Percentiles rank a stretch among this genome's conserved stretches.
phyloP scores from a whole-genome alignment of 2,329 filamentous ascomycete species.

The Sporothrix inflata region DNA sequence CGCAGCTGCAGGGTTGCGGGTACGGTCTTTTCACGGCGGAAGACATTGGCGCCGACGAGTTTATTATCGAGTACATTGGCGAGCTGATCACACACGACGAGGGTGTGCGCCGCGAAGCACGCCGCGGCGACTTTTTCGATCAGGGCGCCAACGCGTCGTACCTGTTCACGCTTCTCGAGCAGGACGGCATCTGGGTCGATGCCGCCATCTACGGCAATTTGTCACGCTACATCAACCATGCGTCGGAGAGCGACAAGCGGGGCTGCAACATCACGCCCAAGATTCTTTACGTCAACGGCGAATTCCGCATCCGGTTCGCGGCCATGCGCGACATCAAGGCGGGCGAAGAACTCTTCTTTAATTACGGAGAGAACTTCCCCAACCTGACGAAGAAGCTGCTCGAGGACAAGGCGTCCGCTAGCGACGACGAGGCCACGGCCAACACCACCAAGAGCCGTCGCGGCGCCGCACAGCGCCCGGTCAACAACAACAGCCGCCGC shows the following conservation, averaged over 20 bases:
- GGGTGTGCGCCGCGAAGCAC: conserved; percentile 67
- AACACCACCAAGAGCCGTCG: background rate
- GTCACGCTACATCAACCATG: conserved; percentile 82
- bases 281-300: conserved; percentile 73
- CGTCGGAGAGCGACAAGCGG: conserved; percentile 53
- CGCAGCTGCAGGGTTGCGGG: conserved; percentile 68
- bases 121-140: conserved; percentile 63
- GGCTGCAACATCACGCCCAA: conserved; percentile 66
- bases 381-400: conserved; percentile 60
- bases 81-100: conserved; percentile 74
- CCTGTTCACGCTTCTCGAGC: conserved; percentile 62
- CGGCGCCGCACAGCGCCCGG: background rate
- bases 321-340: conserved; percentile 67
- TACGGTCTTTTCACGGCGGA: conserved; percentile 77
- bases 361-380: conserved; percentile 73
- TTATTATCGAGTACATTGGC: conserved; percentile 79
- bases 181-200: conserved; percentile 70
- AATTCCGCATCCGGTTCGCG: conserved; percentile 75
- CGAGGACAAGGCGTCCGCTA: conserved; percentile 45
- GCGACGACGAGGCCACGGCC: conserved; percentile 29
- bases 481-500: conserved; percentile 7
- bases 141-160: conserved; percentile 68
- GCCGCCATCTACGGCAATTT: conserved; percentile 78
- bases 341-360: conserved; percentile 80
- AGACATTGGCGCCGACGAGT: conserved; percentile 68